These are phyloP conservation scores for Candida qinlingensis DNA, from an alignment of 805 yeast species.

Conservation along the genomic window DNA sequence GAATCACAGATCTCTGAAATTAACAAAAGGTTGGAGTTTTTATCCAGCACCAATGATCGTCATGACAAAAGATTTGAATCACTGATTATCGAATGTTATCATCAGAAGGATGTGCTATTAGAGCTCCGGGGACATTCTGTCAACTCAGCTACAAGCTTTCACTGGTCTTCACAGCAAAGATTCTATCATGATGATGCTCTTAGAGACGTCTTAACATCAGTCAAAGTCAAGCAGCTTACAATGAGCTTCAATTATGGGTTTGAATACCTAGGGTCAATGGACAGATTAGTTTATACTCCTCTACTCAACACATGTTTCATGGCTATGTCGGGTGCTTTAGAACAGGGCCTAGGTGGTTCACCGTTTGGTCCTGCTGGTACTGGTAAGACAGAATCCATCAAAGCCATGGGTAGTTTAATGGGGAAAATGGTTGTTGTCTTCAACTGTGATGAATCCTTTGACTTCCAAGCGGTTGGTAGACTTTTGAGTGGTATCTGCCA, in stretches of 20 bases:
- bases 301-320: slow-evolving; percentile 58
- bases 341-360: slow-evolving; percentile 78
- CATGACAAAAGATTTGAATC: slow-evolving; percentile 52
- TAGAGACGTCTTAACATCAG: slow-evolving; percentile 26
- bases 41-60: slow-evolving; percentile 33
- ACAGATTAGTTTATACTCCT: slow-evolving; percentile 72
- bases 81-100: slow-evolving; percentile 62
- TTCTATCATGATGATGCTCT: slow-evolving; percentile 27
- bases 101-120: slow-evolving; percentile 42
- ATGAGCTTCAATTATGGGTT: slow-evolving; percentile 60
- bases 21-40: not conserved
- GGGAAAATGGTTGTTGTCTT: slow-evolving; percentile 84
- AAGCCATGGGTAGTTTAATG: slow-evolving; percentile 72
- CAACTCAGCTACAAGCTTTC: slow-evolving; percentile 18
- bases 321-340: slow-evolving; percentile 68
- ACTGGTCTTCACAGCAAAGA: slow-evolving; percentile 51
- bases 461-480: slow-evolving; percentile 71
- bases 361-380: slow-evolving; percentile 97
- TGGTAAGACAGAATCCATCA: slow-evolving; percentile 89
- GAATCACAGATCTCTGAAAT: slow-evolving; percentile 20
- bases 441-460: slow-evolving; percentile 88
- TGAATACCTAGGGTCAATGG: slow-evolving; percentile 75
- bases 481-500: slow-evolving; percentile 73
- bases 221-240: slow-evolving; percentile 49
- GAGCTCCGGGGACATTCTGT: slow-evolving; percentile 14